Conservation (phyloP, 257 asterid species). For the Schizonepeta tenuifolia region DNA sequence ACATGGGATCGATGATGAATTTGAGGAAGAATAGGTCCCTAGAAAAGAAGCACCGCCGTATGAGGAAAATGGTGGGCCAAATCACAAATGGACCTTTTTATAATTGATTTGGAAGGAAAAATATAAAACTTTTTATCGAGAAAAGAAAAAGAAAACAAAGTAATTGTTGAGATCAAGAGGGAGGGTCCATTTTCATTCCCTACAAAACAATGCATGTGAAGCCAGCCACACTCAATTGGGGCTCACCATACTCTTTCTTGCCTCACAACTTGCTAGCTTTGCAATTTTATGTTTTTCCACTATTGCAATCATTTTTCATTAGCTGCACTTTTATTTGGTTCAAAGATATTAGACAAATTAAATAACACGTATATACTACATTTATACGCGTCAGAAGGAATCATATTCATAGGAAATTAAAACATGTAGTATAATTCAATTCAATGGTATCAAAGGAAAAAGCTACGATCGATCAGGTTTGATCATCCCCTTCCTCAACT, state of each 20-base stretch:
- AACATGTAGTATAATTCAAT: too few species aligned
- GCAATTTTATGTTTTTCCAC: not conserved
- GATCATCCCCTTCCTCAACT: too few species aligned
- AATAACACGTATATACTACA: too few species aligned
- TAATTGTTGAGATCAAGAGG: slow-evolving; percentile 29
- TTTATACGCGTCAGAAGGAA: too few species aligned
- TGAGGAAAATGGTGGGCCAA: slow-evolving; percentile 37
- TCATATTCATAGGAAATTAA: too few species aligned
- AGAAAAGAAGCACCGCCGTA: slow-evolving; percentile 28
- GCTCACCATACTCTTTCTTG: slow-evolving; percentile 31
- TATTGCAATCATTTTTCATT: slow-evolving; percentile 14
- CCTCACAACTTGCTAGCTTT: not conserved
- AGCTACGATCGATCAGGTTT: too few species aligned
- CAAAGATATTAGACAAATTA: not conserved
- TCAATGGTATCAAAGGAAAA: too few species aligned
- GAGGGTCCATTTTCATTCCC: slow-evolving; percentile 28
- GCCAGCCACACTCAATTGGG: slow-evolving; percentile 3
- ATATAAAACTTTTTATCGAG: not conserved
- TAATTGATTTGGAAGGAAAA: not conserved
- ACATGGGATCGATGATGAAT: slow-evolving; percentile 7
- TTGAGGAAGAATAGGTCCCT: slow-evolving; percentile 1
- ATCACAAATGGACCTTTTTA: not conserved
- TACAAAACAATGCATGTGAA: slow-evolving; percentile 43
- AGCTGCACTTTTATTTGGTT: not conserved
- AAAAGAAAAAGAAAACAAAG: not conserved